Evolutionary conservation across 352 stramenopile genomes (phyloP), one percentile per base, ranked within the genome.

Genomic region (Globisporangium irregulare): DNA sequence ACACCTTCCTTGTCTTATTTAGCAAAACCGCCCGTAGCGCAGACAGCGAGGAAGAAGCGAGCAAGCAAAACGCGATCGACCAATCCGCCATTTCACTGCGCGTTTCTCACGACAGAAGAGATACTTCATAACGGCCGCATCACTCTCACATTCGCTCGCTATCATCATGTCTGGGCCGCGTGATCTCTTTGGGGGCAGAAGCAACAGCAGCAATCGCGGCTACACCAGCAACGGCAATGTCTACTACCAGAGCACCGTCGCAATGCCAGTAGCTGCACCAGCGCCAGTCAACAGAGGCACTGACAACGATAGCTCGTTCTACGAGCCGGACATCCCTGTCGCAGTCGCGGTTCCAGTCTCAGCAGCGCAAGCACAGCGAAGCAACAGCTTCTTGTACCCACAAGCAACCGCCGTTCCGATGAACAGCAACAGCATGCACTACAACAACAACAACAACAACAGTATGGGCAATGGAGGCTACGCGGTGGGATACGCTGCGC

Each of bases 171-270:
- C 43, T 1, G 48, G 43, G 25, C 55, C 41, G 9, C 64, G 64
- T 18, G 48, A 70, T 51, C 46, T 65, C 43, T 61, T 64, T 56
- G 29, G n/a, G 22, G 51, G 18, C 8, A 51, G 29, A n/a, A 29
- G 20, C 5, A 7, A 4, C n/a, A 20, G 20, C 54, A 63, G 1
- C 50, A 51, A 46, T 53, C 20, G 34, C n/a, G 63, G 63, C 63
- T 68, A 68, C 38, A 18, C 48, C 34, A 59, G 66, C 59, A 64
- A 67, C 38, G 38, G 38, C 56, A 63, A 58, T 46, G 56, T 65
- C 7, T 70, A 48, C 64, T 70, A 68, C 54, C 53, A 68, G 54
- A 68, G 53, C 38, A 58, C 63, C 2, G 63, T 59, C 38, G 38
- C 38, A 48, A 14, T 22, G 12, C 18, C 60, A 9, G 29, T 32